Base-by-base conservation (phyloP, 805 yeast genomes). In the Debaryomyces prosopidis region DNA sequence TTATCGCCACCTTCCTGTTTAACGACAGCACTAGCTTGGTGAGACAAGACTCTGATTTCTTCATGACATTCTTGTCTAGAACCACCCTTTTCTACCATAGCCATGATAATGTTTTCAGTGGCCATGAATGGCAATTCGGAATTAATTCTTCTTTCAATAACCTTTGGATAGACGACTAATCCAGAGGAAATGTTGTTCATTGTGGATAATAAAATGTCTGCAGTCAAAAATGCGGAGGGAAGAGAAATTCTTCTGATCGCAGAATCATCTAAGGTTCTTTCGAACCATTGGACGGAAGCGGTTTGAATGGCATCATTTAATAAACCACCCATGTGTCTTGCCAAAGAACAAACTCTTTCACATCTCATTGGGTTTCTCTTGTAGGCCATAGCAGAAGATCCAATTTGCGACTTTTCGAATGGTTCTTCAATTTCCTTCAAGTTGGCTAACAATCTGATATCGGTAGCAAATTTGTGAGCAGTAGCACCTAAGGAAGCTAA, bases 281-380 rank as follows among this genome's bases (percentile, higher is more conserved):
- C 99, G 66, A 94, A 94, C 99, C 99, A 94, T 75, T 94, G 99
- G 42, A 94, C 98, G 30, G 96, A 86, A 6, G 98, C 95, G 40
- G 99, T 94, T 72, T 89, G 94, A 58, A 92, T 87, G 43, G 97
- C 95, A 69, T 94, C 98, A 63, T 79, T 89, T 73, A 86, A 87
- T 57, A 90, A 75, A 14, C 96, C 86, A 53, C 96, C 96, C 70
- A 94, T 70, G 69, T 92, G 98, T 76, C 99, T 88, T 16, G 98
- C 83, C 55, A 94, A 80, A n/a, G 99, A 94, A 75, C 99, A 94
- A 48, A 94, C 97, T 71, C 99, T 84, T 77, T 94, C 99, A 65
- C 92, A 86, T 77, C 99, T 87, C 99, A 94, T 94, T 70, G 99
- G 99, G 75, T 94, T 94, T 76, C 99, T 86, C 82, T 94, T 94